These are phyloP conservation scores for Puccinia novopanici DNA, from an alignment of 1,284 basidiomycete species.

Conservation along the genomic window DNA sequence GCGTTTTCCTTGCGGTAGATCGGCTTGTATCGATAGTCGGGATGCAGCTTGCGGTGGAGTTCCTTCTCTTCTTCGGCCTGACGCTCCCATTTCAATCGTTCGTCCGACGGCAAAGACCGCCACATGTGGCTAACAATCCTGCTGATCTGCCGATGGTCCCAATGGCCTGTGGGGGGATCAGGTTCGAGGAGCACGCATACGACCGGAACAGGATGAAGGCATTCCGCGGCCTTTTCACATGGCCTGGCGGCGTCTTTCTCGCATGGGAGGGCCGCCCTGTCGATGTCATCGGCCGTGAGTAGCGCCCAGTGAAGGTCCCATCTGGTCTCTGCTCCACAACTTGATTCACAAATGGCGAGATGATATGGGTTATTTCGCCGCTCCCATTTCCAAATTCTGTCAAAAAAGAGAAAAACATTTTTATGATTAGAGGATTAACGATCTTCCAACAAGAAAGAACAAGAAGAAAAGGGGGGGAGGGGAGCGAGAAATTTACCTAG, in stretches of 20 bases:
- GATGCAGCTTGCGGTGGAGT: conserved; percentile 54
- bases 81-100: conserved; percentile 56
- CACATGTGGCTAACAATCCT: conserved; percentile 57
- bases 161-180: too few relatives aligned
- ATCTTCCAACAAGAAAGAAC: background rate
- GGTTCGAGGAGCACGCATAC: conserved; percentile 48
- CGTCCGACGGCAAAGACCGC: conserved; percentile 54
- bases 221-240: conserved; percentile 50
- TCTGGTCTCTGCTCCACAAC: conserved; percentile 42
- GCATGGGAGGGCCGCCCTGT: conserved; percentile 50
- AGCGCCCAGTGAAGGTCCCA: conserved; percentile 42
- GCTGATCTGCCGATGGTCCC: conserved; percentile 58
- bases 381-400: background rate
- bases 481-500: background rate
- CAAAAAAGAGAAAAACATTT: background rate
- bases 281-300: conserved; percentile 48
- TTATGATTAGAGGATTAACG: background rate
- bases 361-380: conserved; percentile 19
- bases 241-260: conserved; percentile 48
- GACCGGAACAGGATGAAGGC: conserved; percentile 50
- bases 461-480: background rate
- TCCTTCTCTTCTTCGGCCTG: conserved; percentile 56
- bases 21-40: conserved; percentile 57
- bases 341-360: conserved; percentile 51
- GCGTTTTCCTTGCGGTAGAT: conserved; percentile 52